phyloP scores from a whole-genome alignment of 768 basidiomycete species.

The Panaeolus papilionaceus region DNA sequence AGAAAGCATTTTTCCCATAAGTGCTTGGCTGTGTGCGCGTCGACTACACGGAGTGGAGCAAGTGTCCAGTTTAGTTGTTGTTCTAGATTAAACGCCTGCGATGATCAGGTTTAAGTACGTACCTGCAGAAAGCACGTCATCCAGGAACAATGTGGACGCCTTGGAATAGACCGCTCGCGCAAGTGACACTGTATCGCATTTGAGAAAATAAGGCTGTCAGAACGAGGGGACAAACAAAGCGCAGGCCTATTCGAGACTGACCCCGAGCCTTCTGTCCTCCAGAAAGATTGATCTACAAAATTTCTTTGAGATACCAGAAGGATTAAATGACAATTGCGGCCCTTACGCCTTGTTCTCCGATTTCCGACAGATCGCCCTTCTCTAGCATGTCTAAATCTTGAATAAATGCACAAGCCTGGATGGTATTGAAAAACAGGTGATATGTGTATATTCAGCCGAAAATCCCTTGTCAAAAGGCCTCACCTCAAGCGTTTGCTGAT shows the following conservation, averaged over 20 bases:
- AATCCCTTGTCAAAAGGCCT: neutral
- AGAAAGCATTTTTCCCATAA: conserved; percentile 83
- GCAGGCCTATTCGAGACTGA: conserved; percentile 27
- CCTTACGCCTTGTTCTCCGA: conserved; percentile 81
- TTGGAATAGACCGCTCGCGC: conserved; percentile 89
- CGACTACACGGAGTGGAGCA: conserved; percentile 52
- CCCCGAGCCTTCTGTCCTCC: conserved; percentile 74
- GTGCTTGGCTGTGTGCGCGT: conserved; percentile 92
- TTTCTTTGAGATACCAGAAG: neutral
- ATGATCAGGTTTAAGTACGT: conserved; percentile 22
- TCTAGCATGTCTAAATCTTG: conserved; percentile 82
- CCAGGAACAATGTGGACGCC: conserved; percentile 79
- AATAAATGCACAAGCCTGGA: conserved; percentile 66
- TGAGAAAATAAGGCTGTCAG: conserved; percentile 31
- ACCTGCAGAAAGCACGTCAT: conserved; percentile 75
- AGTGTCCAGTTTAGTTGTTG: neutral
- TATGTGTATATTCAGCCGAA: conserved; percentile 20
- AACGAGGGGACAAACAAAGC: conserved; percentile 50
- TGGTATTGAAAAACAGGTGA: conserved; percentile 2
- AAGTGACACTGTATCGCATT: conserved; percentile 35
- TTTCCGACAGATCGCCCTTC: conserved; percentile 87
- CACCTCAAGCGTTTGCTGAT: conserved; percentile 10
- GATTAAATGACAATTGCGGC: neutral
- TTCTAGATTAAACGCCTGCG: neutral
- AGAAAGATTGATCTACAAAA: conserved; percentile 50